Evolutionary conservation across 2,329 filamentous ascomycete species (phyloP).

Genomic region (Nemania sp.): DNA sequence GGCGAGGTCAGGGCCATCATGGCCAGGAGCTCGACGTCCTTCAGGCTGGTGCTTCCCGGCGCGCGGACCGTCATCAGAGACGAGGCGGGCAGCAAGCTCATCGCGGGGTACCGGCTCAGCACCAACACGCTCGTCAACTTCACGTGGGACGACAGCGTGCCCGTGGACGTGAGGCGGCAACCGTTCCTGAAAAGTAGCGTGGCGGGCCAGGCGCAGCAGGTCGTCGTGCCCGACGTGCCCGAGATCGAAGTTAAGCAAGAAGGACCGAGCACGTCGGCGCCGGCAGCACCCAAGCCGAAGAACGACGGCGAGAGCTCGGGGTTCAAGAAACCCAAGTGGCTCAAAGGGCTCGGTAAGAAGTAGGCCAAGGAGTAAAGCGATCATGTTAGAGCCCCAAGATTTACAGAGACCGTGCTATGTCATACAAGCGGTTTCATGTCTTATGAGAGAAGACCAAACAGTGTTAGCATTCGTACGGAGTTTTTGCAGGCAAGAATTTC

Average conservation of each 20-base stretch:
- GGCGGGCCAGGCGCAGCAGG: conserved; percentile 58
- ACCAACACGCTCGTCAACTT: conserved; percentile 72
- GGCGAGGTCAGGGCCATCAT: conserved; percentile 75
- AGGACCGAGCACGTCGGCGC: conserved; percentile 1
- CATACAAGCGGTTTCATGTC: background rate
- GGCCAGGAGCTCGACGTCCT: conserved; percentile 65
- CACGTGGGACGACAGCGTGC: conserved; percentile 38
- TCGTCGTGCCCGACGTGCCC: conserved; percentile 59
- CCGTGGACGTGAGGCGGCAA: conserved; percentile 30
- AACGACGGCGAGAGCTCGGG: conserved; percentile 31
- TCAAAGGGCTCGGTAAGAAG: conserved; percentile 75
- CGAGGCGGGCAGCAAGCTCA: conserved; percentile 61
- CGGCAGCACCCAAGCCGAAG: conserved; percentile 26
- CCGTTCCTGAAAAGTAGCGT: conserved; percentile 55
- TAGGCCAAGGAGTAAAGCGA: conserved; percentile 40
- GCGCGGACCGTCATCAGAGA: conserved; percentile 55
- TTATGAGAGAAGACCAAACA: conserved; percentile 3
- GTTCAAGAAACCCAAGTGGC: conserved; percentile 67
- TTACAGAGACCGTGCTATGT: background rate
- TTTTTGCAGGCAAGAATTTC: conserved; percentile 11
- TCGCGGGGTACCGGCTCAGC: conserved; percentile 72
- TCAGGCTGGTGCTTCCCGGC: conserved; percentile 71
- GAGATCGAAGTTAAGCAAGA: conserved; percentile 41
- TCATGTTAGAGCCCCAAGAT: background rate
- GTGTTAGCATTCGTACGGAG: conserved; percentile 20